A percentile compares a stretch with the other conserved stretches of the same genome.
phyloP scores from a whole-genome alignment of 2,329 filamentous ascomycete genomes.

The Apiospora kogelbergensis region DNA sequence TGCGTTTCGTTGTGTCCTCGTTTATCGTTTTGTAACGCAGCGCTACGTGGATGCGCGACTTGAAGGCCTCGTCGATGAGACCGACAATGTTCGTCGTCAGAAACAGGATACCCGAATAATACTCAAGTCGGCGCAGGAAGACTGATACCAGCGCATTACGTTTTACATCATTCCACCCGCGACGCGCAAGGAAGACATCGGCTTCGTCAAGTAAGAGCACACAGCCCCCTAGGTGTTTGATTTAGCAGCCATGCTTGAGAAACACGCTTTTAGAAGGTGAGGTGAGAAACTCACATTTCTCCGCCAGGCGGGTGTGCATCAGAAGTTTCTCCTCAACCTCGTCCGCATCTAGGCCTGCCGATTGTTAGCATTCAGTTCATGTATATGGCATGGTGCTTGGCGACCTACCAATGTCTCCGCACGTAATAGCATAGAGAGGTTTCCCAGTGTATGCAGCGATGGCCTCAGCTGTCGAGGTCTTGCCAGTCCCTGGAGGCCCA shows the following conservation, averaged over 20 bases:
- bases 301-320: constrained; percentile 38
- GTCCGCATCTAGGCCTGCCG: constrained; percentile 20
- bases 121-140: constrained; percentile 20
- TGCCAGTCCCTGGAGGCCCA: constrained; percentile 46
- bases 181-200: not conserved
- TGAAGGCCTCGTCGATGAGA: constrained; percentile 24
- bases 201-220: constrained; percentile 16
- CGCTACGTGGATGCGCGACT: constrained; percentile 23
- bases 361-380: not conserved
- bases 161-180: not conserved
- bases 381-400: not conserved
- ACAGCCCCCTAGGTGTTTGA: constrained; percentile 15
- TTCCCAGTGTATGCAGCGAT: constrained; percentile 34
- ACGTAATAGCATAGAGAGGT: constrained; percentile 33
- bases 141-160: constrained; percentile 1
- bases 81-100: constrained; percentile 23
- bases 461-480: constrained; percentile 34
- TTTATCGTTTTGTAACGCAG: constrained; percentile 17
- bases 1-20: constrained; percentile 13
- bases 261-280: constrained; percentile 29
- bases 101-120: constrained; percentile 22
- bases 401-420: constrained; percentile 25
- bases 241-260: constrained; percentile 32
- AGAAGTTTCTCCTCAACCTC: constrained; percentile 23
- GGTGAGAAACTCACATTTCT: constrained; percentile 38